Percentiles rank a stretch among this genome's conserved stretches.
Evolutionary conservation across 2,329 filamentous ascomycete genomes (phyloP).

Genomic region (Calonectria pseudoreteaudii): DNA sequence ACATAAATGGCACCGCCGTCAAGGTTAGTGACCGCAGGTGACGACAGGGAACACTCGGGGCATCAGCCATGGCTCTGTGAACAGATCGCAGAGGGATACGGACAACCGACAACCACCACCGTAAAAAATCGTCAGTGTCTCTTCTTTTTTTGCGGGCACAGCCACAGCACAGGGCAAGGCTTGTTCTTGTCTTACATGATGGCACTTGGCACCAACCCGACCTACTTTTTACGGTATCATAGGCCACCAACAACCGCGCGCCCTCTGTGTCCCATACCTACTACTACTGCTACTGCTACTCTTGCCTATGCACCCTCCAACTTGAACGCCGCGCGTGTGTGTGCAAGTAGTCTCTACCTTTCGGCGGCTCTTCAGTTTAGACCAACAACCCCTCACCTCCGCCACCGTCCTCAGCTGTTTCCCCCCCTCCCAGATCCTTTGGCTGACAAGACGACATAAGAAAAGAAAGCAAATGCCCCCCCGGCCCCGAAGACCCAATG

Average conservation of each 20-base stretch:
- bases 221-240: neutral
- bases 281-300: neutral
- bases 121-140: slow-evolving; percentile 5
- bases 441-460: neutral
- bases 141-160: slow-evolving; percentile 4
- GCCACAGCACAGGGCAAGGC: slow-evolving; percentile 11
- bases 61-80: neutral
- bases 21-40: neutral
- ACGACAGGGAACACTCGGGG: neutral
- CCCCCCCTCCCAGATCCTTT: neutral
- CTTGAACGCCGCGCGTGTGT: neutral
- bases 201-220: neutral
- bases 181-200: neutral
- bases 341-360: neutral
- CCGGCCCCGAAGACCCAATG: slow-evolving; percentile 12
- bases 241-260: neutral
- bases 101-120: slow-evolving; percentile 1
- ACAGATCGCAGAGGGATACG: slow-evolving; percentile 18
- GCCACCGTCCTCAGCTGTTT: neutral
- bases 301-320: neutral
- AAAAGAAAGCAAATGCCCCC: neutral
- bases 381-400: neutral
- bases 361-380: neutral
- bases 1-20: neutral
- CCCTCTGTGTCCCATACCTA: neutral